Percentiles rank a stretch among this genome's conserved stretches.
Conservation (phyloP, 495 filamentous ascomycete genomes). For the Penicillium maclennaniae region DNA sequence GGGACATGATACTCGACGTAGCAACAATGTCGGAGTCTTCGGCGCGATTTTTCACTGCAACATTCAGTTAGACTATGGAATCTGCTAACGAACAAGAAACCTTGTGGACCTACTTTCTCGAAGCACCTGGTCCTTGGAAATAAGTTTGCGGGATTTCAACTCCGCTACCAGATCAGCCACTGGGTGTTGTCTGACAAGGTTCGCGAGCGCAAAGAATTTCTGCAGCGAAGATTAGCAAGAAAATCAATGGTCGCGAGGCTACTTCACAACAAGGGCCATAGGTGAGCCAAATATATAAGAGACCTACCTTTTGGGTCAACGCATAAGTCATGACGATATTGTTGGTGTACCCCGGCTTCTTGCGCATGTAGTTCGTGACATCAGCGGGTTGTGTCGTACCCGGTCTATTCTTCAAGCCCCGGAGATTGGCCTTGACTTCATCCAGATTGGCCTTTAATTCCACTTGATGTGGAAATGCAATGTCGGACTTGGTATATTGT, state of each 20-base stretch:
- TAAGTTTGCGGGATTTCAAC: conserved; percentile 63
- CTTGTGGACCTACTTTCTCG: conserved; percentile 65
- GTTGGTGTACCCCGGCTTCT: conserved; percentile 67
- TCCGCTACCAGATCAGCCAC: conserved; percentile 67
- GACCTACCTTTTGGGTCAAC: conserved; percentile 72
- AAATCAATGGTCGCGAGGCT: neutral
- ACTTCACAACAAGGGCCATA: neutral
- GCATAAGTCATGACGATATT: conserved; percentile 85
- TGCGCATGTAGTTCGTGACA: conserved; percentile 72
- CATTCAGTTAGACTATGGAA: neutral
- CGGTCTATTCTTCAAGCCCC: conserved; percentile 91
- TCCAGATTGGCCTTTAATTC: conserved; percentile 87
- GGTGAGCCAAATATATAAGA: neutral
- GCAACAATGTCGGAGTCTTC: conserved; percentile 84
- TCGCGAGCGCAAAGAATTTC: conserved; percentile 73
- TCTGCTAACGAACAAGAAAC: neutral
- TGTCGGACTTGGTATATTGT: conserved; percentile 60
- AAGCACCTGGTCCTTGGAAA: conserved; percentile 76
- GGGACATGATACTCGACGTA: conserved; percentile 79
- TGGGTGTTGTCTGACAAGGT: conserved; percentile 68
- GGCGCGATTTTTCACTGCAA: conserved; percentile 72
- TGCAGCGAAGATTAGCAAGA: conserved; percentile 29
- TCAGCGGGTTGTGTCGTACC: conserved; percentile 91
- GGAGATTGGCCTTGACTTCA: conserved; percentile 82
- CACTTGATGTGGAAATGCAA: conserved; percentile 85